Base-by-base conservation (phyloP, 23 red algal species). In the Gracilaria domingensis region DNA sequence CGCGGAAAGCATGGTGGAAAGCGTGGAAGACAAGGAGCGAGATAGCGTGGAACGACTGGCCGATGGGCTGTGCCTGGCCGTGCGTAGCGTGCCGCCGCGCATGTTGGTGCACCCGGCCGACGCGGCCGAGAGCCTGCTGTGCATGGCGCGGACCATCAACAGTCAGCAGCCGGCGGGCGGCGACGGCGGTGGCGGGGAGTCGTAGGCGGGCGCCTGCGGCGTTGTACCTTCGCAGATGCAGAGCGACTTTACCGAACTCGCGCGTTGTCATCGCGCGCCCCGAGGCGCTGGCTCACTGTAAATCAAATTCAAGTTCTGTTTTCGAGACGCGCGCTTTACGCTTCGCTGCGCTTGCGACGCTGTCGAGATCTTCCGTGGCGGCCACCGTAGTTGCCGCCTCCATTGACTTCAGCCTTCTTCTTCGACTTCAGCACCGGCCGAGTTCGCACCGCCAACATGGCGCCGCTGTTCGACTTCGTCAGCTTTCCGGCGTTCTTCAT, bases 21-120 rank as follows among this genome's bases (percentile, higher is more conserved):
- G 74, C 42, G 29, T 90, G n/a, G 87, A 90, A 53, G 87, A 90
- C 36, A 47, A 74, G 33, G 87, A 90, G 58, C 71, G 87, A 12
- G 87, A 90, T 40, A 77, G 71, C 25, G 73, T 79, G 14, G 87
- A 90, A 47, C 47, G 38, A 28, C 57, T 90, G 36, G 87, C 87
- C 0, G 77, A 79, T 5, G 86, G 75, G 6, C 37, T 90, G 53
- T 30, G 44, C 8, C 36, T 80, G 20, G 87, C 75, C 1, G 75
- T 79, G 12, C 76, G 54, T 7, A 60, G 48, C 30, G 13, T 90
- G 28, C 71, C 87, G 28, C 87, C 87, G 12, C 71, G 64, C 25
- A 62, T 65, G 12, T 20, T 90, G 17, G 64, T 90, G 4, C 87
- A 90, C 59, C 35, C 87, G 71, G 73, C 47, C 2, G 87, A 90